Percentiles rank a stretch among this genome's conserved stretches.
These are phyloP conservation scores for Salix dunnii DNA, from an alignment of 345 rosid genomes.

Conservation along the genomic window DNA sequence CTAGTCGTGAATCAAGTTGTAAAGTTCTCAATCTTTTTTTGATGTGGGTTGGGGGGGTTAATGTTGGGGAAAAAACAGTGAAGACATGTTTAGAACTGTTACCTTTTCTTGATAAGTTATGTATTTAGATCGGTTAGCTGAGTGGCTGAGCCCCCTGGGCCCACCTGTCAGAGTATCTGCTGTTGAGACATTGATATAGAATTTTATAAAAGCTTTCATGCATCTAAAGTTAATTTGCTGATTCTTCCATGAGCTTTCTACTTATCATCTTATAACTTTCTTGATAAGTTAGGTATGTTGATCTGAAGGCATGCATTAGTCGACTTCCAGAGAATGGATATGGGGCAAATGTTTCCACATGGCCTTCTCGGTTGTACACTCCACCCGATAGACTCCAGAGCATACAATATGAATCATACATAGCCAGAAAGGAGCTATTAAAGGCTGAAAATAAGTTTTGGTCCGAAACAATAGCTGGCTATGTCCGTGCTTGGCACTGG, in stretches of 20 bases:
- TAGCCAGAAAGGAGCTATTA: conserved; percentile 85
- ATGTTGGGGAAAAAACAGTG: not conserved
- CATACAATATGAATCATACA: conserved; percentile 72
- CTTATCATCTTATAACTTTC: conserved; percentile 2
- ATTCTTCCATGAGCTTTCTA: conserved; percentile 9
- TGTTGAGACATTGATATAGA: not conserved
- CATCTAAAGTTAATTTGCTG: not conserved
- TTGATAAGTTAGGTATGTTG: conserved; percentile 71
- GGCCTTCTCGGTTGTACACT: conserved; percentile 81
- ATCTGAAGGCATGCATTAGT: conserved; percentile 81
- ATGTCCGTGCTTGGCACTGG: conserved; percentile 75
- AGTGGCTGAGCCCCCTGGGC: not conserved
- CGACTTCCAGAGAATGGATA: conserved; percentile 80
- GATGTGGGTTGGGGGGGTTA: not conserved
- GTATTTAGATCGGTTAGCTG: not conserved
- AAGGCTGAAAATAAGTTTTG: conserved; percentile 89
- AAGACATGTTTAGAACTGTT: not conserved
- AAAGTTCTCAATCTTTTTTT: not conserved
- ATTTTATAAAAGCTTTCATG: not conserved
- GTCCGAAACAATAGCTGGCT: conserved; percentile 72
- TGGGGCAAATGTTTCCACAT: conserved; percentile 62
- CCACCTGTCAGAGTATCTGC: not conserved
- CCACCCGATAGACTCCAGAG: conserved; percentile 94
- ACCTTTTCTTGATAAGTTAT: not conserved
- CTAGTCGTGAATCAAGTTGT: not conserved